Evolutionary conservation across 2,329 filamentous ascomycete genomes (phyloP).

Genomic region (Lithohypha guttulata): DNA sequence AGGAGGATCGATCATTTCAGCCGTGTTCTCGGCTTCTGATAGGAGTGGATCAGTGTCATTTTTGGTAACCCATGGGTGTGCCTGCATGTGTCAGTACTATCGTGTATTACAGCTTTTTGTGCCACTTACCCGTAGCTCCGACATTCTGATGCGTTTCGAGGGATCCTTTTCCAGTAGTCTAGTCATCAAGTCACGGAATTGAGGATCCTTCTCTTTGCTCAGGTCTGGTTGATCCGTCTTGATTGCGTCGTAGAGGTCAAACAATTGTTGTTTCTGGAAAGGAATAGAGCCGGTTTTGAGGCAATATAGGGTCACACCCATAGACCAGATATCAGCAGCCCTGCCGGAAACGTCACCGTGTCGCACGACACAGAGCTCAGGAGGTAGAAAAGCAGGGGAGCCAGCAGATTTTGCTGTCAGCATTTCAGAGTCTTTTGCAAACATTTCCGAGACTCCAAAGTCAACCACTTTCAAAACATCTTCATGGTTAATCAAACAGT

Average conservation of each 20-base stretch:
- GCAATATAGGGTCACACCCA: conserved; percentile 92
- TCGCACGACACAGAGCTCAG: conserved; percentile 76
- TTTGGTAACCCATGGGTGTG: conserved; percentile 87
- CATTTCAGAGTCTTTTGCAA: conserved; percentile 80
- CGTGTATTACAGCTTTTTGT: too few relatives aligned
- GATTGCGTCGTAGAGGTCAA: conserved; percentile 87
- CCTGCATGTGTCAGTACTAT: conserved; percentile 45
- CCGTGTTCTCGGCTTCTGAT: conserved; percentile 74
- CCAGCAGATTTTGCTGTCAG: conserved; percentile 85
- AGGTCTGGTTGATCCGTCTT: conserved; percentile 56
- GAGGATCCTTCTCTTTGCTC: conserved; percentile 51
- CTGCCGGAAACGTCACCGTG: conserved; percentile 81
- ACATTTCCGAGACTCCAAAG: conserved; percentile 99
- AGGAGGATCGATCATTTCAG: conserved; percentile 66
- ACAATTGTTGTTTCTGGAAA: conserved; percentile 65
- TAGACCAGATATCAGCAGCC: conserved; percentile 94
- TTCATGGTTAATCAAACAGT: conserved; percentile 78
- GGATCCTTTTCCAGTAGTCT: conserved; percentile 77
- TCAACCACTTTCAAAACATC: conserved; percentile 95
- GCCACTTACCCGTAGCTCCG: conserved; percentile 60
- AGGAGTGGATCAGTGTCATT: conserved; percentile 66
- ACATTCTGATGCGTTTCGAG: conserved; percentile 69
- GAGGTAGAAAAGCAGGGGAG: conserved; percentile 87
- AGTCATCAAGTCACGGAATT: conserved; percentile 64
- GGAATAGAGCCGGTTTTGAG: conserved; percentile 80